A percentile compares a stretch with the other conserved stretches of the same genome.
These are phyloP conservation scores for Dryas drummondii DNA, from an alignment of 306 rosid species.

Conservation along the genomic window DNA sequence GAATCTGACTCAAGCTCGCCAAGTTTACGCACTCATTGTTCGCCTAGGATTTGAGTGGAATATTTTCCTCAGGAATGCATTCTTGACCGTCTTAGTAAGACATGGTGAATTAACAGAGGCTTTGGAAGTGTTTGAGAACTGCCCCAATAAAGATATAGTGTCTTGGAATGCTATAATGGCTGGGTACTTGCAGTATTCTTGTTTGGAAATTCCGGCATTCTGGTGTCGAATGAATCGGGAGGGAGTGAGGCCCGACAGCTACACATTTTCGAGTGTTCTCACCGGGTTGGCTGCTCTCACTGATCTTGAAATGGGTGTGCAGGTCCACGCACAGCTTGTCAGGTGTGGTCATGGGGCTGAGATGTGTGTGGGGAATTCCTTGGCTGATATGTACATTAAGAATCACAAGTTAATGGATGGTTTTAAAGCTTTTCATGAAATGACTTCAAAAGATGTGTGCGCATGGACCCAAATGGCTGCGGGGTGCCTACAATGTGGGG, in stretches of 20 bases:
- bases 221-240: slow-evolving; percentile 48
- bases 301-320: slow-evolving; percentile 51
- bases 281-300: slow-evolving; percentile 62
- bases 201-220: slow-evolving; percentile 43
- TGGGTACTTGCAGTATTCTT: slow-evolving; percentile 57
- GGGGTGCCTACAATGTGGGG: slow-evolving; percentile 62
- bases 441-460: slow-evolving; percentile 60
- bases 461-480: slow-evolving; percentile 80
- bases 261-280: slow-evolving; percentile 54
- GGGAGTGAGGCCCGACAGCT: slow-evolving; percentile 54
- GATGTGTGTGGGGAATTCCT: slow-evolving; percentile 62
- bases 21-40: slow-evolving; percentile 54
- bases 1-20: slow-evolving; percentile 37
- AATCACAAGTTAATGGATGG: slow-evolving; percentile 50
- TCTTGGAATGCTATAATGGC: slow-evolving; percentile 73
- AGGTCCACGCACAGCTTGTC: slow-evolving; percentile 61
- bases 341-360: slow-evolving; percentile 64
- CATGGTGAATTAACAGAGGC: slow-evolving; percentile 57
- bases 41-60: slow-evolving; percentile 58
- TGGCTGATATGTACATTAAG: slow-evolving; percentile 66
- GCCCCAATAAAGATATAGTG: slow-evolving; percentile 48
- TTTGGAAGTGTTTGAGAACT: slow-evolving; percentile 42
- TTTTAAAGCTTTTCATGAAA: slow-evolving; percentile 63
- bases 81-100: slow-evolving; percentile 53
- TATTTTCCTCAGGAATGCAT: slow-evolving; percentile 52